Evolutionary conservation across 805 yeast species (phyloP).

Genomic region (Candida ulmi): DNA sequence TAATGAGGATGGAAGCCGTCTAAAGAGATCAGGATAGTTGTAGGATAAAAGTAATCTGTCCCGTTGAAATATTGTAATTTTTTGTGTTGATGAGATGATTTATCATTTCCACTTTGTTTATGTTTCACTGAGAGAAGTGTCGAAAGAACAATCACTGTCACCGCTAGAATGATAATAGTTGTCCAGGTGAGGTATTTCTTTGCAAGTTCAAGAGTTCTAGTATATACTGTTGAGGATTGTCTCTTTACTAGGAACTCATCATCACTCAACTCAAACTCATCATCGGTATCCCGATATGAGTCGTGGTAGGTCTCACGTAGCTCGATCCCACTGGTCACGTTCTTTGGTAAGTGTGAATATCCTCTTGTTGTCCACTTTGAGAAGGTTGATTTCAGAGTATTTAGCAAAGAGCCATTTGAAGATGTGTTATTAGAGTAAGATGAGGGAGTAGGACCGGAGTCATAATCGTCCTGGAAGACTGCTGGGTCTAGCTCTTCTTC

Average conservation of each 20-base stretch:
- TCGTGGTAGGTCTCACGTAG: constrained; percentile 9
- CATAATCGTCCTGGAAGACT: constrained; percentile 22
- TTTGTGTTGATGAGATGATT: neutral
- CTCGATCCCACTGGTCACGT: constrained; percentile 19
- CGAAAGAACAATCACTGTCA: constrained; percentile 14
- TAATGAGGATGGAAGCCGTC: constrained; percentile 94
- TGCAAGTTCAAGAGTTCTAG: neutral
- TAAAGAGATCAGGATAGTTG: constrained; percentile 73
- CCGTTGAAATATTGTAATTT: constrained; percentile 15
- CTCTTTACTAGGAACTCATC: constrained; percentile 21
- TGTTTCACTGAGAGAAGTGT: constrained; percentile 11
- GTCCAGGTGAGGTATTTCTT: constrained; percentile 7
- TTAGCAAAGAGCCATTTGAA: constrained; percentile 1
- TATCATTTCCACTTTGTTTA: neutral
- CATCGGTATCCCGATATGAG: too few relatives aligned
- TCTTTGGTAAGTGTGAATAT: constrained; percentile 13
- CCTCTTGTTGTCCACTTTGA: constrained; percentile 5
- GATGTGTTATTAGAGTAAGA: too few relatives aligned
- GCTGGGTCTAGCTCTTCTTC: constrained; percentile 21
- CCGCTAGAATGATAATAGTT: constrained; percentile 5
- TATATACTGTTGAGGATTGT: constrained; percentile 7
- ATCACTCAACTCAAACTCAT: constrained; percentile 23
- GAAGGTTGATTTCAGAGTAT: neutral
- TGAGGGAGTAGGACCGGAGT: constrained; percentile 7
- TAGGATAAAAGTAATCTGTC: constrained; percentile 40